phyloP scores from a whole-genome alignment of 2,329 filamentous ascomycete species.

The Trichoderma citrinoviride region DNA sequence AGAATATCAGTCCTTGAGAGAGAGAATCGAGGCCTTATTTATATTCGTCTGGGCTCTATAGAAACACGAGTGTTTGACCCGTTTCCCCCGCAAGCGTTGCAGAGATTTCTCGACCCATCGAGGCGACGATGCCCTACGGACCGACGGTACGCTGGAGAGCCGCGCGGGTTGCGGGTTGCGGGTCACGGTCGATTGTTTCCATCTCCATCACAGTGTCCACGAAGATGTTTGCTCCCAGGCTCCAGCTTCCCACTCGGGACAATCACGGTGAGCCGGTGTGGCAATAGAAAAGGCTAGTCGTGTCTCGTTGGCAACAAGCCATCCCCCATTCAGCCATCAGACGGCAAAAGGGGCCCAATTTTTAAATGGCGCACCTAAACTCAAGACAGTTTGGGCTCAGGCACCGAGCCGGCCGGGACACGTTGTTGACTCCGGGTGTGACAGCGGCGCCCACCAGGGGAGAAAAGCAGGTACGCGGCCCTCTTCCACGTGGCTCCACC shows the following conservation, averaged over 20 bases:
- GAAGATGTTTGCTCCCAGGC: background rate
- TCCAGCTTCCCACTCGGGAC: background rate
- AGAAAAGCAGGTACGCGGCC: conserved; percentile 16
- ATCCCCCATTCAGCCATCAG: background rate
- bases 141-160: conserved; percentile 17
- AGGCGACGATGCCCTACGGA: conserved; percentile 11
- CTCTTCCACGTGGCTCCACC: conserved; percentile 13
- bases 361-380: conserved; percentile 19
- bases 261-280: conserved; percentile 16
- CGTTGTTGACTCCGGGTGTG: background rate
- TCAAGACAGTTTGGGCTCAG: conserved; percentile 16
- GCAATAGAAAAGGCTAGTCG: conserved; percentile 6
- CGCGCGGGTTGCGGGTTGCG: conserved; percentile 19
- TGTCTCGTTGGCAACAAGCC: conserved; percentile 1
- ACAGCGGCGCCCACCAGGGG: conserved; percentile 13
- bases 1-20: background rate
- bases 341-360: conserved; percentile 1
- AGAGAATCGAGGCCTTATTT: conserved; percentile 16
- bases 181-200: background rate
- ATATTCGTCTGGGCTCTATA: conserved; percentile 3
- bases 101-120: conserved; percentile 8
- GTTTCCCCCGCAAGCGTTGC: conserved; percentile 2
- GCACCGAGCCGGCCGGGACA: conserved; percentile 1
- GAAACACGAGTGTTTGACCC: background rate
- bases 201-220: conserved; percentile 5